Conservation (phyloP, 306 rosid species). For the Vigna mungo region DNA sequence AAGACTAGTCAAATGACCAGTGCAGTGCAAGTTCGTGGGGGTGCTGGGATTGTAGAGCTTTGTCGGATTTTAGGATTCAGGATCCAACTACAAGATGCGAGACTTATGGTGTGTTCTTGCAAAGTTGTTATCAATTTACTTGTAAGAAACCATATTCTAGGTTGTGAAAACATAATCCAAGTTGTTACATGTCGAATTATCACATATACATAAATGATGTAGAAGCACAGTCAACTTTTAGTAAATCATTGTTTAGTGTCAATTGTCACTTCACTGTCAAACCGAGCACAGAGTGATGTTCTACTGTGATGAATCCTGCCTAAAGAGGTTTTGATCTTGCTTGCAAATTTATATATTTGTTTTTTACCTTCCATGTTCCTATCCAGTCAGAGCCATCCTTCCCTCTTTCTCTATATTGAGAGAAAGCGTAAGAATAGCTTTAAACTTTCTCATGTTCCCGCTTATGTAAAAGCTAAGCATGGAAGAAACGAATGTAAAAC, state of each 20-base stretch:
- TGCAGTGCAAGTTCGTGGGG: background rate
- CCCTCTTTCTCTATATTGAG: background rate
- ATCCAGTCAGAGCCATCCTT: slow-evolving; percentile 1
- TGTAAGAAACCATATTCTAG: too few species aligned
- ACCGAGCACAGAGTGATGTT: too few species aligned
- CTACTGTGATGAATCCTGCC: slow-evolving; percentile 2
- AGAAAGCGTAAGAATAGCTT: slow-evolving; percentile 18
- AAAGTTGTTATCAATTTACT: too few species aligned
- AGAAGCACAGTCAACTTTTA: too few species aligned
- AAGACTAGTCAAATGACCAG: background rate
- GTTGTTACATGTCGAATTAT: too few species aligned
- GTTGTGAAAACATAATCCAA: too few species aligned
- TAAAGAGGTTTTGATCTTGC: slow-evolving; percentile 16
- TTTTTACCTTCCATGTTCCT: background rate
- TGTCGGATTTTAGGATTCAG: background rate
- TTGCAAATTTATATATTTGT: background rate
- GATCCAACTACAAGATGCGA: too few species aligned
- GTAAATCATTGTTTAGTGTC: too few species aligned
- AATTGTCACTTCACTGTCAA: too few species aligned
- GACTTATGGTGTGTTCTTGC: too few species aligned
- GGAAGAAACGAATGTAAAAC: slow-evolving; percentile 16
- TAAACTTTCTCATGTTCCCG: slow-evolving; percentile 4
- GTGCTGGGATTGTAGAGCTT: background rate
- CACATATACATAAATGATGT: too few species aligned
- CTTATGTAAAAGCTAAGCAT: slow-evolving; percentile 20